These are phyloP conservation scores for Jackrogersella multiformis DNA, from an alignment of 495 filamentous ascomycete genomes.

Conservation along the genomic window DNA sequence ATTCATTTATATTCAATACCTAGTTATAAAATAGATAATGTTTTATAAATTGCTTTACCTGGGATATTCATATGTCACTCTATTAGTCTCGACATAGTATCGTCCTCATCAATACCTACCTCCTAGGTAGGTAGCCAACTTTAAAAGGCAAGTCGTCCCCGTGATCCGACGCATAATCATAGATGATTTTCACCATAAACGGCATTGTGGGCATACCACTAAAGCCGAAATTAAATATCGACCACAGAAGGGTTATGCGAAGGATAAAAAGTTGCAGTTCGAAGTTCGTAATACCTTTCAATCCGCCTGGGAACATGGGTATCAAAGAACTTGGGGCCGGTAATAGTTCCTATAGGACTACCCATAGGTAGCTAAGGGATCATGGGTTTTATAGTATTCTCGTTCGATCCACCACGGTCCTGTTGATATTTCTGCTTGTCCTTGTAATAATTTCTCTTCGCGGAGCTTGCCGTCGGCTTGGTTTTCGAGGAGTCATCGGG, in stretches of 20 bases:
- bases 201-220: conserved; percentile 53
- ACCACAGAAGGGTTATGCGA: background rate
- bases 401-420: background rate
- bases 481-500: background rate
- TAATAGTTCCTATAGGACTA: too few species aligned
- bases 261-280: background rate
- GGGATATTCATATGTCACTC: too few species aligned
- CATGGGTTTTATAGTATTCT: background rate
- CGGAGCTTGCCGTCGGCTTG: background rate
- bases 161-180: conserved; percentile 86
- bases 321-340: background rate
- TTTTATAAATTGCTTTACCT: too few species aligned
- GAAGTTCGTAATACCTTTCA: background rate
- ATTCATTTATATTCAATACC: too few species aligned
- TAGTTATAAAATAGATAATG: too few species aligned
- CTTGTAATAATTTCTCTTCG: background rate
- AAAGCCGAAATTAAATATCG: background rate
- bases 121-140: too few species aligned
- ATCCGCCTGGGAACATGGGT: background rate
- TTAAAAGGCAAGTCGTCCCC: conserved; percentile 95
- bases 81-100: too few species aligned
- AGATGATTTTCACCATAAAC: conserved; percentile 93
- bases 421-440: background rate
- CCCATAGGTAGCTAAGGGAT: background rate
- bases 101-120: too few species aligned